phyloP scores from a whole-genome alignment of 208 protist species.

The Novymonas esmeraldas region DNA sequence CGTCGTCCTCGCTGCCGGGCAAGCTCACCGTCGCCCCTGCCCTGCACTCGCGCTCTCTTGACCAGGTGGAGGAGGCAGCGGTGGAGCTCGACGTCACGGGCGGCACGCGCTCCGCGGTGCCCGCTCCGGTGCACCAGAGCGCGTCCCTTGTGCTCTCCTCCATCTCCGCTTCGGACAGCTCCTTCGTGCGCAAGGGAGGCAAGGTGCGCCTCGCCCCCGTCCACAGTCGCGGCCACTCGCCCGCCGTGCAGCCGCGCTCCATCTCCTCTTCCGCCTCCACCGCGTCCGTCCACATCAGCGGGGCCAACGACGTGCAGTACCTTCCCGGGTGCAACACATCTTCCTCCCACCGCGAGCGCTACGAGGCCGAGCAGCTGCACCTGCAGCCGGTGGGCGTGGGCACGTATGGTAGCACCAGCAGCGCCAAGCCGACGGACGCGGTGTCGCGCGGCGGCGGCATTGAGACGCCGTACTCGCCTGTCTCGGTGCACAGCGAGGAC shows the following conservation, averaged over 20 bases:
- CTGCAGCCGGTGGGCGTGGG: constrained; percentile 6
- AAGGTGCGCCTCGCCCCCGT: constrained; percentile 52
- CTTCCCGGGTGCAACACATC: constrained; percentile 19
- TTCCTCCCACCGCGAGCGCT: constrained; percentile 9
- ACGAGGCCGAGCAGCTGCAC: constrained; percentile 12
- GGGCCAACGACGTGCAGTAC: constrained; percentile 8
- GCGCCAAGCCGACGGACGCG: not conserved
- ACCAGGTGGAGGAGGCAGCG: not conserved
- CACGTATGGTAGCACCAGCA: constrained; percentile 25
- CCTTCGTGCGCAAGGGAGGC: constrained; percentile 31
- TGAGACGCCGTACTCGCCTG: constrained; percentile 16
- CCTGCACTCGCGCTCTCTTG: not conserved
- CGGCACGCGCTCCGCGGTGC: not conserved
- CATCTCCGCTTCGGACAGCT: constrained; percentile 41
- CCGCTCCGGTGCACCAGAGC: constrained; percentile 5
- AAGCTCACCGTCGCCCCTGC: not conserved
- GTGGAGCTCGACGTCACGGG: not conserved
- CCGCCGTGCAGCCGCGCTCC: not conserved
- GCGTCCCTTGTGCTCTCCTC: constrained; percentile 46
- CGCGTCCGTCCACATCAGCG: not conserved
- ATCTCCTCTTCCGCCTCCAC: not conserved
- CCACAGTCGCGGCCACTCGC: constrained; percentile 4
- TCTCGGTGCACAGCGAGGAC: constrained; percentile 45
- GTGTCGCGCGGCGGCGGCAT: not conserved
- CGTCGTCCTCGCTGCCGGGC: not conserved